Evolutionary conservation across 768 basidiomycete genomes (phyloP), one percentile per base, ranked within the genome.

Genomic region (Heimioporus sp.): DNA sequence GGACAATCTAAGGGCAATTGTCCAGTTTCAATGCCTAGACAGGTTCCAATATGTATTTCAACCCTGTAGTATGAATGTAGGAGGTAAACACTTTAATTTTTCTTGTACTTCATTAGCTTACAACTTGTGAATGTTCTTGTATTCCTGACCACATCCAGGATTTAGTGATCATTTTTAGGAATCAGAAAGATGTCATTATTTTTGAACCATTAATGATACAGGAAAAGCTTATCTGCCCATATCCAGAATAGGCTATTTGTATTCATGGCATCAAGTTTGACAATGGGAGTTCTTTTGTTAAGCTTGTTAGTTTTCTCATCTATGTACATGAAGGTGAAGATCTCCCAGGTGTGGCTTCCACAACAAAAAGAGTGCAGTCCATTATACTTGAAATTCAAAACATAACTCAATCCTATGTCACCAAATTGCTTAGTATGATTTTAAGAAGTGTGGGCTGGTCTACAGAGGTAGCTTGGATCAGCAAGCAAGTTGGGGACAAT

Each of bases 401-500:
- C 24, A 75, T 73, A 0, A 40, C 66, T 0, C 60, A 81, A 1
- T 72, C 73, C 1, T 79, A 79, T 45, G 78, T 83, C 55, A 76
- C 78, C 3, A 68, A 78, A 46, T 59, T 81, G 7, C 66, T 82
- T 10, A 71, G 70, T 5, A 74, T 73, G n/a, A 78, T 82, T 53
- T 64, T 80, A n/a, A 69, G 72, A 13, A 73, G 72, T 10, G 58
- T 73, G 12, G 68, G 67, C 37, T 43, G 51, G 3, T 73, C 73
- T 2, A 57, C 66, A 11, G 62, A 61, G 15, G 53, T 68, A 4
- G 28, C 30, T 36, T 58, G 66, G 9, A 69, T 76, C 19, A 55
- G 48, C 11, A 82, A 82, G 58, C 73, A 76, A 10, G 65, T 80
- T 0, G 68, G 66, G 8, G 79, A 81, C 46, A 75, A 81, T 20